Evolutionary conservation across 2,329 filamentous ascomycete genomes (phyloP), one percentile per base, ranked within the genome.

Genomic region (Periconia digitata): DNA sequence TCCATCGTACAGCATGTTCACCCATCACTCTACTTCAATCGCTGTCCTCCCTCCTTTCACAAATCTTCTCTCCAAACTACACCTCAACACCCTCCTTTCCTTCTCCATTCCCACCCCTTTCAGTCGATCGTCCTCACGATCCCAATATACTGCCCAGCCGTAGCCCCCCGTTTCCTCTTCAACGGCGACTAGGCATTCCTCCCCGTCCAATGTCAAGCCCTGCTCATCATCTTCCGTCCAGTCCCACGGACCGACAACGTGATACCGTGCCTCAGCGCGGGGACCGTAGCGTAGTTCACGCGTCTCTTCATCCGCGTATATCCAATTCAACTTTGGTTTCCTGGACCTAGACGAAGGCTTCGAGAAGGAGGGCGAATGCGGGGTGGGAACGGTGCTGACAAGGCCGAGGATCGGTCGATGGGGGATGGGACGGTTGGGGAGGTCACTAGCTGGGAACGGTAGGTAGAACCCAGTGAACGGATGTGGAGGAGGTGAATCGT

Each of bases 181-280:
- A 1, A 84, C 77, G 1, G 78, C 82, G 4, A 83, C 75, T 42
- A 84, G 79, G 20, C 76, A 76, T 58, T 84, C 79, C 59, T 76
- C 79, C 0, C 73, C 78, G 46, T 83, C 76, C 13, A 84, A 70
- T 20, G 73, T 81, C 21, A 85, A 57, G n/a, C 75, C 67, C 39
- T 66, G 58, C 40, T 77, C 74, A 53, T 85, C 81, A 45, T 87
- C 82, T 24, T 84, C 79, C 1, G 82, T 89, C 85, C 89, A 95
- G 60, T 90, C 86, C 86, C 88, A 95, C 2, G 87, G 85, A 18
- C 90, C 90, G 43, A 92, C 82, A 49, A 85, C 74, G 69, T 95
- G 87, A 23, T 79, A 82, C 41, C 85, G 76, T 32, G 87, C 90
- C 54, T 88, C 85, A 37, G 82, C 83, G n/a, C 88, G 82, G 8